phyloP scores from a whole-genome alignment of 805 yeast genomes.

The Millerago galiae region DNA sequence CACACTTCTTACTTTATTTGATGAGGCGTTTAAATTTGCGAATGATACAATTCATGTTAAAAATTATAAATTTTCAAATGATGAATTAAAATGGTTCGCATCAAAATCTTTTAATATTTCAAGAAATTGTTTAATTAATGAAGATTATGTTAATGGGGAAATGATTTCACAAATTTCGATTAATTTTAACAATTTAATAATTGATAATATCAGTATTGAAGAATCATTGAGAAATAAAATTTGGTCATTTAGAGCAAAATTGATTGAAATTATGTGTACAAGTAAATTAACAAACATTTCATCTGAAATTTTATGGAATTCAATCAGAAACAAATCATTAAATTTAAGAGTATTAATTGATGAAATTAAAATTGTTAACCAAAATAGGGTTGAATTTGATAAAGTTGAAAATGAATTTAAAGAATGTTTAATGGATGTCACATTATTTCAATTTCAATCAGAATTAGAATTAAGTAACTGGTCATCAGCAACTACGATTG shows the following conservation, averaged over 20 bases:
- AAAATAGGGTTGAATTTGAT: conserved; percentile 9
- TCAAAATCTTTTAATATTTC: conserved; percentile 29
- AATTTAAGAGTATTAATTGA: conserved; percentile 12
- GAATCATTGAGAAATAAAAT: conserved; percentile 14
- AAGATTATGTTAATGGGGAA: conserved; percentile 10
- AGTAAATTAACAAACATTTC: conserved; percentile 6
- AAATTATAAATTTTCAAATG: conserved; percentile 18
- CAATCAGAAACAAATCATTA: conserved; percentile 6
- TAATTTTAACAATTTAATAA: conserved; percentile 16
- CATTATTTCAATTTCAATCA: conserved; percentile 21
- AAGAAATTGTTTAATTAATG: conserved; percentile 19
- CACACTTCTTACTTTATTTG: conserved; percentile 10
- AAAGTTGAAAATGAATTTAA: conserved; percentile 14
- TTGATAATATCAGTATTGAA: conserved; percentile 24
- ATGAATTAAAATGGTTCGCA: conserved; percentile 37
- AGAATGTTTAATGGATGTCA: conserved; percentile 18
- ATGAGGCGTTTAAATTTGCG: conserved; percentile 13
- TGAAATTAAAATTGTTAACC: conserved; percentile 10
- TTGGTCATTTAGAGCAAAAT: conserved; percentile 14
- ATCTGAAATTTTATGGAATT: conserved; percentile 7
- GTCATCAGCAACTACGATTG: conserved; percentile 14
- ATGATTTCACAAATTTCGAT: conserved; percentile 18
- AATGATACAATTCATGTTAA: conserved; percentile 3
- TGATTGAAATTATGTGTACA: conserved; percentile 15
- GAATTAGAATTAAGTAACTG: conserved; percentile 21